These are phyloP conservation scores for Geotrichum ghanense DNA, from an alignment of 805 yeast species.

Conservation along the genomic window DNA sequence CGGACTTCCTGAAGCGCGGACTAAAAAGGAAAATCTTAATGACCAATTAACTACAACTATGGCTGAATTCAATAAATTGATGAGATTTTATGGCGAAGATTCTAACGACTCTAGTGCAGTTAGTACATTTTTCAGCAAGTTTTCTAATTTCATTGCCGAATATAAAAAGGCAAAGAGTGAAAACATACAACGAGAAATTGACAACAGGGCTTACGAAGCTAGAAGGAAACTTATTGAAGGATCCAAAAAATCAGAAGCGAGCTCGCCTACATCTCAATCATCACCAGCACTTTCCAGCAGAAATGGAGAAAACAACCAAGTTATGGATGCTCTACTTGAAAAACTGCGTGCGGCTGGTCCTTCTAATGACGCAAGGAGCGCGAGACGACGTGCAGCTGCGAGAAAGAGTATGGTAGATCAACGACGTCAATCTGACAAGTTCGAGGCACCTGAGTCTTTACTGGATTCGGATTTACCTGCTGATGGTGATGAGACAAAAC, in stretches of 20 bases:
- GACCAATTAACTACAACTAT: conserved; percentile 53
- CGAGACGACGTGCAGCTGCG: conserved; percentile 69
- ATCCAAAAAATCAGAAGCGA: conserved; percentile 26
- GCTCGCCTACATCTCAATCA: conserved; percentile 8
- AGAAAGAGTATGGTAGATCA: conserved; percentile 46
- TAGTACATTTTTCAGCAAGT: conserved; percentile 62
- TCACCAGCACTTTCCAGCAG: conserved; percentile 9
- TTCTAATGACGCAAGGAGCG: conserved; percentile 62
- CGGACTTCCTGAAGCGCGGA: conserved; percentile 63
- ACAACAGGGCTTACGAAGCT: conserved; percentile 62
- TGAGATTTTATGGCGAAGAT: conserved; percentile 89
- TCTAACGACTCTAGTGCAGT: conserved; percentile 54
- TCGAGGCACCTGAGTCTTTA: conserved; percentile 2
- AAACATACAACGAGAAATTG: conserved; percentile 73
- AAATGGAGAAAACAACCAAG: conserved; percentile 35
- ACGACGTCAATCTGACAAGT: conserved; percentile 15
- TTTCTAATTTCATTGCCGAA: conserved; percentile 67
- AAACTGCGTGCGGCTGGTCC: conserved; percentile 82
- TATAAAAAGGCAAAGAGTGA: conserved; percentile 73
- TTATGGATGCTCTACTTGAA: conserved; percentile 81
- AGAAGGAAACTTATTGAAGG: conserved; percentile 54
- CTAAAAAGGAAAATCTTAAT: conserved; percentile 52
- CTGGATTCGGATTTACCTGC: conserved; percentile 4
- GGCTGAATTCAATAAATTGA: conserved; percentile 53
- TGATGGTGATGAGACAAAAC: conserved; percentile 3